phyloP scores from a whole-genome alignment of 2,329 filamentous ascomycete species.

The Colletotrichum truncatum region DNA sequence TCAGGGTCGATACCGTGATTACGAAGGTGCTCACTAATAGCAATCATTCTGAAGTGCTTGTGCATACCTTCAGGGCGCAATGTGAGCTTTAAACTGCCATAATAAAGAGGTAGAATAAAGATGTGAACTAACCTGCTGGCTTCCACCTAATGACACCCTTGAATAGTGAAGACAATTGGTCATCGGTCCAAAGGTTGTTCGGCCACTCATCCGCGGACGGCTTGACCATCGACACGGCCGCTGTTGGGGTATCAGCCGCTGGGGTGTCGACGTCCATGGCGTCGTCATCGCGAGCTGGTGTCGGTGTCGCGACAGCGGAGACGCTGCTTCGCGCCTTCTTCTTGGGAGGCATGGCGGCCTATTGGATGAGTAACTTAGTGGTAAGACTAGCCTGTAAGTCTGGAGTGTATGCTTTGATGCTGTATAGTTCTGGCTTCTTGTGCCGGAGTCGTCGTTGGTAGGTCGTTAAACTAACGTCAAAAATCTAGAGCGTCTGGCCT shows the following conservation, averaged over 20 bases:
- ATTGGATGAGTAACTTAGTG: too few relatives aligned
- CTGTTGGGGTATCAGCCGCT: constrained; percentile 59
- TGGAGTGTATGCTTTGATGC: too few relatives aligned
- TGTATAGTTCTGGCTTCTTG: too few relatives aligned
- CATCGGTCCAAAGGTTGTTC: constrained; percentile 90
- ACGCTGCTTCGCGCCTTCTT: constrained; percentile 70
- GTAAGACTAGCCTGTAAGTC: too few relatives aligned
- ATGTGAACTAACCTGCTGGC: constrained; percentile 76
- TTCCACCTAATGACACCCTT: constrained; percentile 96
- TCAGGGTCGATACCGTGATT: constrained; percentile 82
- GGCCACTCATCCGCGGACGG: constrained; percentile 47
- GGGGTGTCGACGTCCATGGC: constrained; percentile 68
- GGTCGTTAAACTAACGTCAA: too few relatives aligned
- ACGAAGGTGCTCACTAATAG: constrained; percentile 81
- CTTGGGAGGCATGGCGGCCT: constrained; percentile 71
- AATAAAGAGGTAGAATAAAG: background rate
- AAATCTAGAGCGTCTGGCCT: too few relatives aligned
- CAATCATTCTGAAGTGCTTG: constrained; percentile 92
- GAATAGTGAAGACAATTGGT: constrained; percentile 91
- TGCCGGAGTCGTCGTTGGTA: too few relatives aligned
- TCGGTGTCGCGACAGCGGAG: constrained; percentile 66
- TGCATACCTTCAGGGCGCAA: constrained; percentile 74
- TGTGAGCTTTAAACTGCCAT: constrained; percentile 31
- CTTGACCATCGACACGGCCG: constrained; percentile 48
- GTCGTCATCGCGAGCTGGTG: constrained; percentile 64